These are phyloP conservation scores for Achaetomium macrosporum DNA, from an alignment of 2,329 filamentous ascomycete genomes.

Conservation along the genomic window DNA sequence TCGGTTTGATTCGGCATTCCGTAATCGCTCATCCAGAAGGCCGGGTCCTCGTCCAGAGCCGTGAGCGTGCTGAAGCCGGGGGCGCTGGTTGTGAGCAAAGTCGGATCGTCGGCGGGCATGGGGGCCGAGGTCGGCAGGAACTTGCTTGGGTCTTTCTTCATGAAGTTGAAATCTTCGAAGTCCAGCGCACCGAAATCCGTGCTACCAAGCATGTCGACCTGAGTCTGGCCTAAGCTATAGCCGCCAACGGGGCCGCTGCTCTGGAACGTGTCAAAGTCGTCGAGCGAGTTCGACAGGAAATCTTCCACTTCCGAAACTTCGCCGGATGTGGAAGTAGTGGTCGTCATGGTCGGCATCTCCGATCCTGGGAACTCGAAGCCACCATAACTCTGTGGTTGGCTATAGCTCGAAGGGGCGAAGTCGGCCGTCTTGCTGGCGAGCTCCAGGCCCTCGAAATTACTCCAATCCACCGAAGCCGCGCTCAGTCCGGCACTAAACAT, in stretches of 20 bases:
- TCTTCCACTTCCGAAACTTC: conserved; percentile 64
- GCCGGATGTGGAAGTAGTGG: conserved; percentile 59
- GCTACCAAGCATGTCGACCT: conserved; percentile 37
- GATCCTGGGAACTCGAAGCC: conserved; percentile 50
- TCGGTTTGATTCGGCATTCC: conserved; percentile 32
- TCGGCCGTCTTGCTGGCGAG: conserved; percentile 40
- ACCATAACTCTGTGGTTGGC: conserved; percentile 49
- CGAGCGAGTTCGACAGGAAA: conserved; percentile 39
- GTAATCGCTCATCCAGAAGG: conserved; percentile 46
- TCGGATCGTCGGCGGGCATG: conserved; percentile 38
- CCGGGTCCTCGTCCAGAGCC: conserved; percentile 42
- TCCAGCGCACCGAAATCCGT: conserved; percentile 46
- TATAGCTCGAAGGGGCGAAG: conserved; percentile 50
- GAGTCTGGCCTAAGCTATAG: conserved; percentile 42
- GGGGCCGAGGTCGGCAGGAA: conserved; percentile 37
- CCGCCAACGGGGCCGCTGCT: conserved; percentile 42
- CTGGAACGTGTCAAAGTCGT: conserved; percentile 37
- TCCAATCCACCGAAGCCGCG: conserved; percentile 50
- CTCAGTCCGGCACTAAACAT: conserved; percentile 58
- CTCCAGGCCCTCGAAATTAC: conserved; percentile 46
- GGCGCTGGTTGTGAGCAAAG: conserved; percentile 34
- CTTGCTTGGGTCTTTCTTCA: conserved; percentile 41
- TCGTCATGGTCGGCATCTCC: conserved; percentile 50
- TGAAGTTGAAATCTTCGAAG: conserved; percentile 50
- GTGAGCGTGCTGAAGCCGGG: conserved; percentile 18